A percentile compares a stretch with the other conserved stretches of the same genome.
phyloP scores from a whole-genome alignment of 306 rosid species.

The Glycine tomentella region DNA sequence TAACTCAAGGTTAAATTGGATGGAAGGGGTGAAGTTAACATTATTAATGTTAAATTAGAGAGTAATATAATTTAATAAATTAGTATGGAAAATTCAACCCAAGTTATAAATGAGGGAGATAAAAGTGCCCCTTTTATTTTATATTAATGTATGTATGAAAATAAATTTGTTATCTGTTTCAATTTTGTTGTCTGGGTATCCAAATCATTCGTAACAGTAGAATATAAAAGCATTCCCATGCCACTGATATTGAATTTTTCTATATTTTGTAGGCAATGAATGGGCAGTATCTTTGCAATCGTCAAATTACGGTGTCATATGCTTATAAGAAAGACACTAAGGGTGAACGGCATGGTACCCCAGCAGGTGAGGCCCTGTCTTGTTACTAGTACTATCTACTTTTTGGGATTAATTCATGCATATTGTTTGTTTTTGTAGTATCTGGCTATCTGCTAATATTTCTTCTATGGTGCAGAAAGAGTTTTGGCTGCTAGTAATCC shows the following conservation, averaged over 20 bases:
- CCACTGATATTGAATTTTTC: conserved; percentile 41
- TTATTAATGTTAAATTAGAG: conserved; percentile 1
- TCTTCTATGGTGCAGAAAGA: conserved; percentile 69
- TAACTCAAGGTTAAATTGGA: neutral
- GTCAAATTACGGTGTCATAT: conserved; percentile 96
- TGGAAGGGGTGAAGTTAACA: neutral
- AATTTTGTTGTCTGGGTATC: neutral
- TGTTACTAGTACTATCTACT: neutral
- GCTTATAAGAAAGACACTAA: conserved; percentile 98
- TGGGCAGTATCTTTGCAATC: conserved; percentile 97
- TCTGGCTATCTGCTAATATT: conserved; percentile 30
- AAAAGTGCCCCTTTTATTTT: too few species aligned
- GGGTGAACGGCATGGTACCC: conserved; percentile 99
- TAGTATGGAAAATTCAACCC: neutral
- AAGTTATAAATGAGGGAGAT: neutral
- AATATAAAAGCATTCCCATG: neutral
- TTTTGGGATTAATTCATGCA: conserved; percentile 1
- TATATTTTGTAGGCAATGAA: conserved; percentile 78
- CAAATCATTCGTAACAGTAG: neutral
- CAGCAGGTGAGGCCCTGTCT: conserved; percentile 74
- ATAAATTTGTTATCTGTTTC: neutral
- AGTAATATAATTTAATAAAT: neutral
- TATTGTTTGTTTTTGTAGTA: neutral
- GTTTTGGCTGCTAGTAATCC: conserved; percentile 99
- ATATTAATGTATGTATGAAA: neutral